Evolutionary conservation across 2,329 filamentous ascomycete species (phyloP).

Genomic region (Fusarium pseudoanthophilum): DNA sequence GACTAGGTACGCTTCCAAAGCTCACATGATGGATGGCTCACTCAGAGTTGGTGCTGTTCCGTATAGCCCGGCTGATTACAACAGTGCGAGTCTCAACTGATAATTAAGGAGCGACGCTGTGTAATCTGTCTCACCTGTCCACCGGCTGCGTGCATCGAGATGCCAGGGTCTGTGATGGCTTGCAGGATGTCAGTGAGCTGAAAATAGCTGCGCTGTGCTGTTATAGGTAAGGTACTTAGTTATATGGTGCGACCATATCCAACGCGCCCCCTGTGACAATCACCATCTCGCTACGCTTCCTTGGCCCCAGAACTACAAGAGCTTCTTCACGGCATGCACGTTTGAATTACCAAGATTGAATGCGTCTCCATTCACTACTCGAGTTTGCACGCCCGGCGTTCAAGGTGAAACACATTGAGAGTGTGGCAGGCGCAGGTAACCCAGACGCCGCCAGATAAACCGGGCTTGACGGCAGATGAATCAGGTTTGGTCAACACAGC

Average conservation of each 20-base stretch:
- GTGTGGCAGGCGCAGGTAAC: neutral
- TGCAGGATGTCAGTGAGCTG: constrained; percentile 28
- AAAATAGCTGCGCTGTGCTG: constrained; percentile 19
- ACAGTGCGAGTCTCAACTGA: constrained; percentile 25
- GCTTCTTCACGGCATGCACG: neutral
- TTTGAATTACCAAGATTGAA: neutral
- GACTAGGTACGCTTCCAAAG: neutral
- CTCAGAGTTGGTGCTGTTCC: neutral
- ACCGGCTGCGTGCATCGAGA: neutral
- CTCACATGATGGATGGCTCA: neutral
- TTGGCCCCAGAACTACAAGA: neutral
- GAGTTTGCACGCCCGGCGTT: neutral
- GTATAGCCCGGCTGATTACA: constrained; percentile 20
- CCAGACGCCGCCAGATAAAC: neutral
- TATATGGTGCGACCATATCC: neutral
- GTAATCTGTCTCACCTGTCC: neutral
- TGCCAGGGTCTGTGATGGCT: constrained; percentile 28
- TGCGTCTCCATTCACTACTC: neutral
- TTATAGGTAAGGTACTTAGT: neutral
- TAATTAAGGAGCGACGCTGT: constrained; percentile 18
- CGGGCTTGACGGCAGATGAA: neutral
- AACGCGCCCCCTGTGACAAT: neutral
- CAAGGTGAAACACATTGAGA: neutral
- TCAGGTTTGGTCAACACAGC: neutral
- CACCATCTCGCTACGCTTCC: constrained; percentile 4